Evolutionary conservation across 129 eudicot species (phyloP).

Genomic region (Escallonia rubra): DNA sequence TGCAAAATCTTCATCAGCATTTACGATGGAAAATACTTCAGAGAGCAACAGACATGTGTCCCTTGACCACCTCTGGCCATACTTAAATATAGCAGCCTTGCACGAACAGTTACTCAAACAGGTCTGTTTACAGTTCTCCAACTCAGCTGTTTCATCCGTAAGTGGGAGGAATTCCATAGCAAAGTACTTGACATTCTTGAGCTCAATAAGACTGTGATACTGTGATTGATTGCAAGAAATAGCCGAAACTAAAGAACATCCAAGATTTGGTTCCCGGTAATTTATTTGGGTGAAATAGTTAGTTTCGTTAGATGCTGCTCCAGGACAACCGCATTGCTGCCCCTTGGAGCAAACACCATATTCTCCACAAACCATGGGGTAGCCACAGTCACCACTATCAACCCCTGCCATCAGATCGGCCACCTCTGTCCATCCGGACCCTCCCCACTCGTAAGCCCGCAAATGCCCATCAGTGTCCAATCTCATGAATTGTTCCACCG

Average conservation of each 20-base stretch:
- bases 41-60: conserved; percentile 17
- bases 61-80: not conserved
- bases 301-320: not conserved
- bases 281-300: not conserved
- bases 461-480: no score
- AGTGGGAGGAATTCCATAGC: not conserved
- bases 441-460: no score
- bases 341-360: conserved; percentile 9
- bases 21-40: not conserved
- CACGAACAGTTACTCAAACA: conserved; percentile 25
- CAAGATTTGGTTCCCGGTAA: not conserved
- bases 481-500: no score
- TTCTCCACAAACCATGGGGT: conserved; percentile 9
- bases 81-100: conserved; percentile 21
- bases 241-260: not conserved
- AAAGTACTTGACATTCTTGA: not conserved
- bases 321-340: not conserved
- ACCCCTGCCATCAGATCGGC: no score
- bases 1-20: not conserved
- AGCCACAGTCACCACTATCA: not conserved
- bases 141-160: conserved; percentile 2
- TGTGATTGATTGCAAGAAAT: not conserved
- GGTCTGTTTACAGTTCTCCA: conserved; percentile 17
- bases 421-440: not conserved
- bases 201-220: not conserved